Base-by-base conservation (phyloP, 495 filamentous ascomycete species). In the Penicillium coprophilum region DNA sequence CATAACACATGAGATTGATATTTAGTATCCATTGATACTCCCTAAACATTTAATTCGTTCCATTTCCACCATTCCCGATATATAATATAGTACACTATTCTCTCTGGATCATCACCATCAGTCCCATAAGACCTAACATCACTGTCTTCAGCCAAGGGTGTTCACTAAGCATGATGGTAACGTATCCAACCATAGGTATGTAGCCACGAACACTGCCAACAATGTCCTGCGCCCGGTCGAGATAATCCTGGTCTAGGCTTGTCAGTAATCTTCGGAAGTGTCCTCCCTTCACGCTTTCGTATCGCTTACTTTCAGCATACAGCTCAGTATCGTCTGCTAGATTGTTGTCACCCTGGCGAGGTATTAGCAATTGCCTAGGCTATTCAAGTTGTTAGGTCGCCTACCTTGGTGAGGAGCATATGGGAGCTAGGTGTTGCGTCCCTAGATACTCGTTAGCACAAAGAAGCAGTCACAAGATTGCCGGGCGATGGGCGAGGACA, bases 131-230 rank as follows among this genome's bases (percentile, higher is more conserved):
- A 4, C 90, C 93, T 65, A 99, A 69, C 82, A 97, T 86, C 2
- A 87, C 92, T 13, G 88, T 92, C 83, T 99, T 99, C 61, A 97
- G 65, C 95, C 94, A 97, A 17, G 95, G 94, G 69, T 99, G 88
- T 71, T 99, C 94, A 55, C 88, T 92, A 50, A 99, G 79, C 75
- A 99, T 80, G 65, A 99, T 99, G 9, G 94, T 99, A 30, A 97
- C 92, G 67, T 97, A 99, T 40, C 94, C 94, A 4, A 99, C 92
- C 66, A 92, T 91, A 0, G 94, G 94, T 40, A 97, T 86, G 69
- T 92, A 99, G n/a, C 84, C 94, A 11, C 92, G 79, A 19, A 97
- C 94, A 66, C 90, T 96, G 28, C 94, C 94, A 46, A 97, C 91
- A 57, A 97, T 92, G 63, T 97, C 93, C 68, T 87, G 82, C 61